Evolutionary conservation across 2,329 filamentous ascomycete species (phyloP), one percentile per base, ranked within the genome.

Genomic region (Alternaria consortialis): DNA sequence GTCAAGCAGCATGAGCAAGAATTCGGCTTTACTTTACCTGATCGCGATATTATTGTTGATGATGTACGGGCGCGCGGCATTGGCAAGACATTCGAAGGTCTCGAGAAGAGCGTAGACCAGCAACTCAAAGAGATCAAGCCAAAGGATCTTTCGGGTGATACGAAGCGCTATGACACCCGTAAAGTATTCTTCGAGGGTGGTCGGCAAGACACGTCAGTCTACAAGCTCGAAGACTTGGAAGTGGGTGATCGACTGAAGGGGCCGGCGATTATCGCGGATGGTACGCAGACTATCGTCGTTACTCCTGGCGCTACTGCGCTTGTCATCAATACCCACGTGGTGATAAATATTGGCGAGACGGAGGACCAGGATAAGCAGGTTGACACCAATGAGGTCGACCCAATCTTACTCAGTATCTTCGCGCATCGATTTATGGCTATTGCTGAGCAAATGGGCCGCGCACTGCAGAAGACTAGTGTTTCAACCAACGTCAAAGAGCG

Each of bases 271-370:
- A 85, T 97, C 59, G 92, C 92, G 2, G 94, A 94, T 73, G 90
- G 90, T 8, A 94, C 91, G 1, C 94, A 97, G 79, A 98, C 94
- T 0, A 95, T 98, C 64, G 92, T 97, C 0, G 89, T 97, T 3
- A 91, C 92, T 0, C 94, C 94, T 0, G 87, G 86, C 31, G 87
- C 93, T 2, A 87, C 88, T 23, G 94, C 94, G 0, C 80, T 93
- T 25, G 84, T 97, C 32, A 88, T 97, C 17, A 85, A 92, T 64
- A 97, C 93, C 0, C 94, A 97, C 71, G 92, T 97, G 7, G 86
- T 97, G 7, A 94, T 97, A 73, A 93, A 97, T 66, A 86, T 95
- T 40, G 87, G 89, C 56, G 88, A 88, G 47, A 80, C 81, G 66
- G 81, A 86, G 74, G 63, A 74, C 54, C 64, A 83, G 74, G 79